Evolutionary conservation across 169 alveolate species (phyloP).

Genomic region (Plasmodium ovale): DNA sequence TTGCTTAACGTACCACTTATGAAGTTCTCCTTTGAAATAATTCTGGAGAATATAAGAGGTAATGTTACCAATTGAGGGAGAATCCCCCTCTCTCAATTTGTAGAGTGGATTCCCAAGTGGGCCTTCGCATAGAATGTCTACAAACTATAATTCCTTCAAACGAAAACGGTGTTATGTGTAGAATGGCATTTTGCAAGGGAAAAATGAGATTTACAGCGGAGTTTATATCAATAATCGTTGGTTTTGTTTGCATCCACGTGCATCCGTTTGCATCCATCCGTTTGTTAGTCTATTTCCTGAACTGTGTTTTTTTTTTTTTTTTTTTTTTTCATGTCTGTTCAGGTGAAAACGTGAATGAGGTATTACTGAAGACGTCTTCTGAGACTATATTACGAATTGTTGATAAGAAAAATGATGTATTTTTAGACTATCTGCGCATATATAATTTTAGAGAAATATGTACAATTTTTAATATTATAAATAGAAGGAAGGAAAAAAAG

Average conservation of each 20-base stretch:
- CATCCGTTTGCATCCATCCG: too few species aligned
- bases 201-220: too few species aligned
- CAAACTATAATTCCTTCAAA: too few species aligned
- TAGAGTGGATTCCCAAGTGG: too few species aligned
- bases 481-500: slow-evolving; percentile 16
- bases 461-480: slow-evolving; percentile 26
- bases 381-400: slow-evolving; percentile 52
- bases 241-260: too few species aligned
- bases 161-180: too few species aligned
- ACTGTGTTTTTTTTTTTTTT: background rate
- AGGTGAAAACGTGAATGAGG: slow-evolving; percentile 48
- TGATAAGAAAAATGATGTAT: slow-evolving; percentile 45
- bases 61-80: too few species aligned
- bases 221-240: too few species aligned
- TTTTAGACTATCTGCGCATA: slow-evolving; percentile 26
- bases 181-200: too few species aligned
- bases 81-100: too few species aligned
- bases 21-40: slow-evolving; percentile 55
- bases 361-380: slow-evolving; percentile 40
- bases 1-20: slow-evolving; percentile 35
- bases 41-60: slow-evolving; percentile 33
- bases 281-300: background rate
- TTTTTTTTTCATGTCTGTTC: background rate
- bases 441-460: slow-evolving; percentile 46
- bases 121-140: too few species aligned